phyloP scores from a whole-genome alignment of 73 alveolate species.

The Paramecium primaurelia region DNA sequence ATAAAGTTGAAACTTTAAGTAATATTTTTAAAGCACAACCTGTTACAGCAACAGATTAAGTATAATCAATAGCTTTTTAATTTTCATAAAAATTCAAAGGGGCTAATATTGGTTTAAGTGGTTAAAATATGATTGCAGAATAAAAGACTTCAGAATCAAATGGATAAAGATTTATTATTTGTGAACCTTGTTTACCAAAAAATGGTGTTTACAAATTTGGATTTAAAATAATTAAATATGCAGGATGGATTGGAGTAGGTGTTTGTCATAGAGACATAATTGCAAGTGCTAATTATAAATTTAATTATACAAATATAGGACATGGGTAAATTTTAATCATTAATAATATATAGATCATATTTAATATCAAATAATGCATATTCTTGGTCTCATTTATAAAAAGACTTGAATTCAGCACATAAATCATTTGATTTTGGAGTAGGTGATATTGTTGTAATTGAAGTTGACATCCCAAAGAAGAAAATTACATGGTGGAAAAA shows the following conservation, averaged over 20 bases:
- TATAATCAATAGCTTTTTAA: neutral
- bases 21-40: neutral
- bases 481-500: conserved; percentile 26
- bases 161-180: conserved; percentile 32
- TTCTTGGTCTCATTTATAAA: conserved; percentile 39
- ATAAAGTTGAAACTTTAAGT: neutral
- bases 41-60: neutral
- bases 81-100: conserved; percentile 20
- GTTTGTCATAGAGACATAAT: conserved; percentile 36
- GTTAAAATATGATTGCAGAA: conserved; percentile 1
- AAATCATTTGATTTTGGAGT: conserved; percentile 36
- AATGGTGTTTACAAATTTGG: conserved; percentile 14
- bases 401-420: conserved; percentile 48
- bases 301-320: neutral
- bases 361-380: conserved; percentile 32
- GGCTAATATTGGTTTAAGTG: conserved; percentile 3
- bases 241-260: conserved; percentile 50
- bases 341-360: neutral
- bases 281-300: neutral
- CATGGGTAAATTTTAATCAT: neutral
- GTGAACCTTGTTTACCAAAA: conserved; percentile 33
- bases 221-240: conserved; percentile 15
- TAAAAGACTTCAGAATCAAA: conserved; percentile 29
- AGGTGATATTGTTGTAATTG: neutral
- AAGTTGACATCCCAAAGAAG: conserved; percentile 12